Conservation (phyloP, 176 grass and related monocot genomes). For the Saccharum spontaneum region DNA sequence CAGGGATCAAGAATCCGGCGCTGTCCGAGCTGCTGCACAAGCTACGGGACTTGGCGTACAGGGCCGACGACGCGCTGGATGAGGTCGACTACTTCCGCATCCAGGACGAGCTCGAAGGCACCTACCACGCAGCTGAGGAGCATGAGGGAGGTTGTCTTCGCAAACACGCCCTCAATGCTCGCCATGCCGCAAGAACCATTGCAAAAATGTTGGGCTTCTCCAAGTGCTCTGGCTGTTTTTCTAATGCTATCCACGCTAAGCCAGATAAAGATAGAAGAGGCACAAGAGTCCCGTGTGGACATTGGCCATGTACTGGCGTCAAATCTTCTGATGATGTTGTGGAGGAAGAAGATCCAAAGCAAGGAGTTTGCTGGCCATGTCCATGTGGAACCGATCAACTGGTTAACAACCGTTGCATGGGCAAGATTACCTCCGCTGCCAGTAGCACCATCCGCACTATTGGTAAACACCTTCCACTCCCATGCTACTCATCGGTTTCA, state of each 20-base stretch:
- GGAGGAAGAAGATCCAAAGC: background rate
- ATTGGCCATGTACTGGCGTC: background rate
- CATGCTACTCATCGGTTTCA: background rate
- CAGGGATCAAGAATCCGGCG: too few species aligned
- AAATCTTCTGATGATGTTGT: background rate
- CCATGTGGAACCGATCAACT: too few species aligned
- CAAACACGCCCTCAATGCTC: background rate
- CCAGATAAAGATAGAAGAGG: background rate
- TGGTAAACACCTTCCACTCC: slow-evolving; percentile 6
- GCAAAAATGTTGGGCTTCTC: background rate
- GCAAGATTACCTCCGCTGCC: background rate
- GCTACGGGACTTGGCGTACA: background rate
- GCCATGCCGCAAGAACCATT: background rate
- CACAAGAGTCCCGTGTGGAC: background rate
- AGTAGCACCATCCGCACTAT: background rate
- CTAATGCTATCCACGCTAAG: too few species aligned
- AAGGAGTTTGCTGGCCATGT: too few species aligned
- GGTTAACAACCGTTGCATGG: background rate
- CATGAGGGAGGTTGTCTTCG: background rate
- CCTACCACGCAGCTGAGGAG: background rate
- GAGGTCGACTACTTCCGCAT: slow-evolving; percentile 25
- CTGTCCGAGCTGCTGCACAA: too few species aligned
- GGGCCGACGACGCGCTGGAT: background rate
- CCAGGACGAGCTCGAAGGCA: slow-evolving; percentile 1
- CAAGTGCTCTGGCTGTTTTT: background rate